Evolutionary conservation across 2,329 filamentous ascomycete species (phyloP).

Genomic region (Sporothrix mexicana): DNA sequence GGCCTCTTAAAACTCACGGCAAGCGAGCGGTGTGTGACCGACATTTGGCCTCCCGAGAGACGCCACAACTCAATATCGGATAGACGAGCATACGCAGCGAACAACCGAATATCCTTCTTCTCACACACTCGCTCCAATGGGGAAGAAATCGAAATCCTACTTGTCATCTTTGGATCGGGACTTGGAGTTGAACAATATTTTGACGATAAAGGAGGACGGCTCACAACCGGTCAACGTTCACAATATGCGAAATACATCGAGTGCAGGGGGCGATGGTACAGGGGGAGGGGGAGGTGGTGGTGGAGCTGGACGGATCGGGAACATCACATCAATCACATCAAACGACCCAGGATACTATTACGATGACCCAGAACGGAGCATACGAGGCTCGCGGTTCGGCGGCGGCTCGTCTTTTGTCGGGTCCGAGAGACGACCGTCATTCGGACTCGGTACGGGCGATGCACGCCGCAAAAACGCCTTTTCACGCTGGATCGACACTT

Average conservation of each 20-base stretch:
- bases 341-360: slow-evolving; percentile 34
- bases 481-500: slow-evolving; percentile 62
- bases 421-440: slow-evolving; percentile 33
- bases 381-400: slow-evolving; percentile 2
- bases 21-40: slow-evolving; percentile 9
- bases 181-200: slow-evolving; percentile 39
- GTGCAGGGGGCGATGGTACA: slow-evolving; percentile 3
- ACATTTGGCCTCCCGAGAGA: not conserved
- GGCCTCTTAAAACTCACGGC: not conserved
- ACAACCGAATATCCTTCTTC: too few relatives aligned
- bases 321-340: not conserved
- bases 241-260: slow-evolving; percentile 33
- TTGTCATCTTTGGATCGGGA: slow-evolving; percentile 38
- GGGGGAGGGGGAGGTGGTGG: not conserved
- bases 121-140: slow-evolving; percentile 26
- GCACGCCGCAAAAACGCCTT: slow-evolving; percentile 32
- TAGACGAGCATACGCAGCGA: not conserved
- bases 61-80: not conserved
- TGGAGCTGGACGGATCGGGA: not conserved
- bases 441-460: slow-evolving; percentile 34
- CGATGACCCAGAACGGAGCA: slow-evolving; percentile 36
- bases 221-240: slow-evolving; percentile 36
- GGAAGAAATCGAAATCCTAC: slow-evolving; percentile 33
- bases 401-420: slow-evolving; percentile 15
- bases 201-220: slow-evolving; percentile 40